Evolutionary conservation across 805 yeast genomes (phyloP), one percentile per base, ranked within the genome.

Genomic region (Yueomyces sinensis): DNA sequence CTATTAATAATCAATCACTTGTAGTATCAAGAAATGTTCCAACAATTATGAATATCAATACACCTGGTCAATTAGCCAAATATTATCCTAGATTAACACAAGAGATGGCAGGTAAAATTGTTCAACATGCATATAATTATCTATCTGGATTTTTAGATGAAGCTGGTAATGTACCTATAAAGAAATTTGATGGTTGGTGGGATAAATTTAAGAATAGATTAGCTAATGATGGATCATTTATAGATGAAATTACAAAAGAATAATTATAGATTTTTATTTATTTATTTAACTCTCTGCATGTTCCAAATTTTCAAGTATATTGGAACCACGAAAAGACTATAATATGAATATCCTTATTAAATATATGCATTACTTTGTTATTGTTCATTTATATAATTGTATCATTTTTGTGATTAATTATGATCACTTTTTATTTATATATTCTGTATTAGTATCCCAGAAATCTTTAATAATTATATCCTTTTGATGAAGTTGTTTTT

Each of bases 101-200:
- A 2, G 59, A 61, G 0, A 56, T 89, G 37, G 95, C 96, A 2
- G 82, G 81, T 41, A 82, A 82, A 52, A 84, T 91, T 37, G 93
- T 91, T 16, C 76, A 76, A 27, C 84, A 91, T 56, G 96, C 96
- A 2, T 91, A 89, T 59, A 87, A 91, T 52, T 91, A 72, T 52
- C 58, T 89, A 32, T 75, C 93, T 2, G 82, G 96, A n/a, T 89
- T 87, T 52, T 70, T 84, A 6, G 94, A 84, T 49, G 54, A 62
- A 4, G 64, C 70, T 17, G 94, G 94, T 3, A 82, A 75, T 45
- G 95, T 89, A 3, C 80, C 87, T 3, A 82, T 89, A 50, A 82
- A 78, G 49, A 80, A 75, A 30, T 89, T 89, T 48, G 93, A 89
- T 52, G 78, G 71, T 29, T 89, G 98, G 98, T 83, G 98, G 98